phyloP scores from a whole-genome alignment of 768 basidiomycete genomes.

The Tricholoma saponaceum region DNA sequence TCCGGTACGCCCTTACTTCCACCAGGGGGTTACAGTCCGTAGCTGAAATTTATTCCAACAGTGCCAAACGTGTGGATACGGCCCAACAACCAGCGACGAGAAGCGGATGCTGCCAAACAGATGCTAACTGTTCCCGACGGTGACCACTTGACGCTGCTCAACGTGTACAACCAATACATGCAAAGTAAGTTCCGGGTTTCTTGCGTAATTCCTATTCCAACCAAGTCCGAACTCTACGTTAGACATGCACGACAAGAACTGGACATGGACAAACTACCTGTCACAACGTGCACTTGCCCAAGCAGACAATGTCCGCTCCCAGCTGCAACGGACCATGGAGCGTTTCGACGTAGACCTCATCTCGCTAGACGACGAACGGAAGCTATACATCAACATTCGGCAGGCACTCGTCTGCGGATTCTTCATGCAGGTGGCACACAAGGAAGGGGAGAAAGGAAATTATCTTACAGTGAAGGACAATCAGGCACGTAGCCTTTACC shows the following conservation, averaged over 20 bases:
- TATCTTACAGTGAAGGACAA: slow-evolving; percentile 96
- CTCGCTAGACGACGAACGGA: slow-evolving; percentile 62
- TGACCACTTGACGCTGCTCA: slow-evolving; percentile 93
- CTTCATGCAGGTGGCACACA: slow-evolving; percentile 98
- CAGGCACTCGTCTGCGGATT: slow-evolving; percentile 87
- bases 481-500: slow-evolving; percentile 48
- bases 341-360: slow-evolving; percentile 77
- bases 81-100: slow-evolving; percentile 81
- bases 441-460: slow-evolving; percentile 84
- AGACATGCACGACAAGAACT: slow-evolving; percentile 79
- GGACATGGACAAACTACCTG: slow-evolving; percentile 90
- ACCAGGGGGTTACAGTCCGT: neutral
- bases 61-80: slow-evolving; percentile 96
- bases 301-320: slow-evolving; percentile 90
- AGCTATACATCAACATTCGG: slow-evolving; percentile 70
- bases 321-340: slow-evolving; percentile 90
- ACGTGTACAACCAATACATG: slow-evolving; percentile 92
- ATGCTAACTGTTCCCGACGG: slow-evolving; percentile 87
- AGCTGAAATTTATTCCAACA: slow-evolving; percentile 16
- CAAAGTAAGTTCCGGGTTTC: slow-evolving; percentile 49
- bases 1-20: slow-evolving; percentile 52
- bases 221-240: slow-evolving; percentile 1
- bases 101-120: slow-evolving; percentile 92
- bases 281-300: slow-evolving; percentile 79
- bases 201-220: neutral